Evolutionary conservation across 192 early-diverging fungal genomes (phyloP).

Genomic region (Gorgonomyces haynaldii): DNA sequence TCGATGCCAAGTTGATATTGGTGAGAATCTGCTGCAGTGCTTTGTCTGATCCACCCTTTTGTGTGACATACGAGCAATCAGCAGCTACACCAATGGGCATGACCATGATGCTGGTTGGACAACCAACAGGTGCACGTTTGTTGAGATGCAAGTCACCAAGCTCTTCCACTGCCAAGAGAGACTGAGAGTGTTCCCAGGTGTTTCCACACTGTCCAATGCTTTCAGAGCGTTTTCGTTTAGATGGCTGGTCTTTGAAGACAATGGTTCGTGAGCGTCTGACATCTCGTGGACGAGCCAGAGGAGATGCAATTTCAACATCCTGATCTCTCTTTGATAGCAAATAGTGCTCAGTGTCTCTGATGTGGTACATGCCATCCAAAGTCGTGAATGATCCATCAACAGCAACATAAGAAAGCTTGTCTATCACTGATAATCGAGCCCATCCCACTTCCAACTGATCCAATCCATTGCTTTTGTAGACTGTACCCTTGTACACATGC

Average conservation of each 20-base stretch:
- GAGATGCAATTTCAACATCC: slow-evolving; percentile 19
- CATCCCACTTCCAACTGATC: too few species aligned
- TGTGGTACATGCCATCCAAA: slow-evolving; percentile 17
- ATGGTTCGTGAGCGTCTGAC: slow-evolving; percentile 17
- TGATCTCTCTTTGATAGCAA: slow-evolving; percentile 10
- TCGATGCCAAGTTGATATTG: slow-evolving; percentile 73
- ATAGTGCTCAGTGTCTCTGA: slow-evolving; percentile 20
- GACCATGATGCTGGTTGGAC: slow-evolving; percentile 11
- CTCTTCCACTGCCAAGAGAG: too few species aligned
- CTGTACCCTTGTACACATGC: too few species aligned
- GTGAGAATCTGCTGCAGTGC: slow-evolving; percentile 14
- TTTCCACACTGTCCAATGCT: too few species aligned
- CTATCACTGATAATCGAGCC: too few species aligned
- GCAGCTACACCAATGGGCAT: slow-evolving; percentile 36
- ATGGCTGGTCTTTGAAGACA: slow-evolving; percentile 14
- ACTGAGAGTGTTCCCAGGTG: too few species aligned
- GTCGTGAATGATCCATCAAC: slow-evolving; percentile 20
- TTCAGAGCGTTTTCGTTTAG: neutral
- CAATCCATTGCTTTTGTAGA: too few species aligned
- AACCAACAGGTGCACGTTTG: neutral
- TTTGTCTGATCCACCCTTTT: slow-evolving; percentile 20
- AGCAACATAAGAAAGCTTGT: too few species aligned
- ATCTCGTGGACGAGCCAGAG: slow-evolving; percentile 10
- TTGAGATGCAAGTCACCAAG: too few species aligned
- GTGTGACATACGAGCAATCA: slow-evolving; percentile 33